Conservation (phyloP, 2,329 filamentous ascomycete species). For the Colletotrichum salicis region DNA sequence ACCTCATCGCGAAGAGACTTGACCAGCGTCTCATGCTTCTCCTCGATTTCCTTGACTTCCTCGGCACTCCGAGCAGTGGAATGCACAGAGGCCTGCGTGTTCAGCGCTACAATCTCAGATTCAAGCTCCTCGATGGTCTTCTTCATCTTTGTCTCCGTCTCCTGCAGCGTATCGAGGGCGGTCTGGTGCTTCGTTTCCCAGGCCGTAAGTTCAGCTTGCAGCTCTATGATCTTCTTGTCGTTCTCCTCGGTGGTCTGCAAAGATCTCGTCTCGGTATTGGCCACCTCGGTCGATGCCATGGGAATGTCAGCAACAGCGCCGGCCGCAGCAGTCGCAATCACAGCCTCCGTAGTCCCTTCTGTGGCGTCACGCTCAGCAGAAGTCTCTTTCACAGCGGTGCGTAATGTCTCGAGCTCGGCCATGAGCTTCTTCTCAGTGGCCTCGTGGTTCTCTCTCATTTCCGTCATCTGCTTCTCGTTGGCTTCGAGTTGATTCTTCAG, state of each 20-base stretch:
- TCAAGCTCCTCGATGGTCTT: slow-evolving; percentile 80
- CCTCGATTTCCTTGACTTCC: slow-evolving; percentile 59
- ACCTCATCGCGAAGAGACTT: slow-evolving; percentile 77
- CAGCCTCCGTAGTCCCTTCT: slow-evolving; percentile 7
- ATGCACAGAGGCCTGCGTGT: slow-evolving; percentile 59
- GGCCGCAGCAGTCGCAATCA: slow-evolving; percentile 26
- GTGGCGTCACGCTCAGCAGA: slow-evolving; percentile 25
- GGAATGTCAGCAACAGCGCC: slow-evolving; percentile 26
- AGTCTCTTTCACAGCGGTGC: slow-evolving; percentile 56
- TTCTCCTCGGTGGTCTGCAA: slow-evolving; percentile 53
- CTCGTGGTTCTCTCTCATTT: slow-evolving; percentile 78
- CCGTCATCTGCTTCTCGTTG: slow-evolving; percentile 82
- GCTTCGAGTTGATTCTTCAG: slow-evolving; percentile 89
- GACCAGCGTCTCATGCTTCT: slow-evolving; percentile 69
- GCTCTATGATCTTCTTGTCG: slow-evolving; percentile 68
- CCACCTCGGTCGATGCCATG: slow-evolving; percentile 31
- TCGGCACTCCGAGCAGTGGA: slow-evolving; percentile 52
- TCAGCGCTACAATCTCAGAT: slow-evolving; percentile 62
- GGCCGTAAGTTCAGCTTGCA: slow-evolving; percentile 76
- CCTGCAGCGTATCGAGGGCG: slow-evolving; percentile 76
- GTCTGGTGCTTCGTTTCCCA: slow-evolving; percentile 83
- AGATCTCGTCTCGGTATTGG: slow-evolving; percentile 45
- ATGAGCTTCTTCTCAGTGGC: slow-evolving; percentile 79
- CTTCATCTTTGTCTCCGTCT: slow-evolving; percentile 78
- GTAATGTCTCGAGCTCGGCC: slow-evolving; percentile 76